phyloP scores from a whole-genome alignment of 2,329 filamentous ascomycete species.

The Cryphonectria parasitica region DNA sequence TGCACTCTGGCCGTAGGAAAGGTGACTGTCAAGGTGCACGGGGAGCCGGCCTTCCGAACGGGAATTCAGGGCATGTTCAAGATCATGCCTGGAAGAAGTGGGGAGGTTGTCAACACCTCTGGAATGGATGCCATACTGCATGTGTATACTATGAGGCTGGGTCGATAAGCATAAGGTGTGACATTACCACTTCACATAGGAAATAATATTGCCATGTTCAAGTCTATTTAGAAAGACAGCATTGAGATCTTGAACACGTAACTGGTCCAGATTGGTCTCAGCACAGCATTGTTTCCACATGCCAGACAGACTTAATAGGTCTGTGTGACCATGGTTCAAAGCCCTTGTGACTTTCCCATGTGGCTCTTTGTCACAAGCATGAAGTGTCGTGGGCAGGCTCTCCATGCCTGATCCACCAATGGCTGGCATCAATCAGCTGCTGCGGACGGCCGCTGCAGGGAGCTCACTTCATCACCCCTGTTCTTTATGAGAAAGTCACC shows the following conservation, averaged over 20 bases:
- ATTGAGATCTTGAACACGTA: not conserved
- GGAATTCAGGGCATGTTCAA: conserved; percentile 14
- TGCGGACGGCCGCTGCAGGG: not conserved
- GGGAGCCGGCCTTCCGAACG: conserved; percentile 2
- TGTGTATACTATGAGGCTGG: conserved; percentile 7
- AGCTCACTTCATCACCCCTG: not conserved
- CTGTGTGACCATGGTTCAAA: not conserved
- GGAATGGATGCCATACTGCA: conserved; percentile 7
- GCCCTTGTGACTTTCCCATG: not conserved
- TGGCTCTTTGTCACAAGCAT: not conserved
- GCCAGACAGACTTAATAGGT: not conserved
- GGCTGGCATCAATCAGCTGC: not conserved
- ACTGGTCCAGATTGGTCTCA: not conserved
- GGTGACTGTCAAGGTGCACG: conserved; percentile 4
- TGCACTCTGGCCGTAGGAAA: conserved; percentile 17
- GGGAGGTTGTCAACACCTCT: not conserved
- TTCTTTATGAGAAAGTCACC: not conserved
- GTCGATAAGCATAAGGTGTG: not conserved
- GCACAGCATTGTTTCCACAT: not conserved
- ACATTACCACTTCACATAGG: not conserved
- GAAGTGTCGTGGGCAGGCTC: not conserved
- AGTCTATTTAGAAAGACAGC: not conserved
- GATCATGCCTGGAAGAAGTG: conserved; percentile 1
- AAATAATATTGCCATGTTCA: not conserved
- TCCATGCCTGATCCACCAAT: not conserved